Percentiles rank a stretch among this genome's conserved stretches.
Conservation (phyloP, 2,329 filamentous ascomycete genomes). For the Microsporum audouinii region DNA sequence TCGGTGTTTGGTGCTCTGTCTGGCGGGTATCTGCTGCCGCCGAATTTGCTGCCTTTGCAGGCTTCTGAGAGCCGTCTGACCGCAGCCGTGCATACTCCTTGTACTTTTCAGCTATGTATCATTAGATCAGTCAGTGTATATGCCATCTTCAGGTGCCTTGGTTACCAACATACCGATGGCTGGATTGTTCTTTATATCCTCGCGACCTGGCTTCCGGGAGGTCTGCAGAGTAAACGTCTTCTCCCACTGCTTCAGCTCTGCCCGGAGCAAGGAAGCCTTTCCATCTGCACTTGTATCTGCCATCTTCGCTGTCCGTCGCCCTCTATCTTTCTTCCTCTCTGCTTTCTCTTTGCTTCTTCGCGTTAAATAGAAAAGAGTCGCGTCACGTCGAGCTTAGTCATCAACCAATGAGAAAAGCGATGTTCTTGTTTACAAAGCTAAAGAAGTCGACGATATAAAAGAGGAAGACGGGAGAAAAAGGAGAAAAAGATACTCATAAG, state of each 20-base stretch:
- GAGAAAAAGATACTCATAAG: neutral
- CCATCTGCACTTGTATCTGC: constrained; percentile 1
- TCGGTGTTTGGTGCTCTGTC: neutral
- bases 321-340: neutral
- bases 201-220: constrained; percentile 35
- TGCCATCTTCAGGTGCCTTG: neutral
- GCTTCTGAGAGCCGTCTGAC: constrained; percentile 12
- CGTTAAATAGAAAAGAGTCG: neutral
- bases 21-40: constrained; percentile 19
- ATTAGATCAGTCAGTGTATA: neutral
- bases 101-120: constrained; percentile 35
- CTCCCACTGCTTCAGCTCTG: constrained; percentile 40
- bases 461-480: neutral
- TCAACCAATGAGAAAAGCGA: neutral
- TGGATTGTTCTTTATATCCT: constrained; percentile 38
- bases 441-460: neutral
- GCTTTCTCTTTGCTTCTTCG: neutral
- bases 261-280: constrained; percentile 28
- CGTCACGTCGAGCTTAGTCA: neutral
- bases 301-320: neutral
- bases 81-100: constrained; percentile 37
- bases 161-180: constrained; percentile 29
- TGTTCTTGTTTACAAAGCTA: neutral
- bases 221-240: constrained; percentile 34
- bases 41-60: constrained; percentile 14